These are phyloP conservation scores for Pugionium dolabratum DNA, from an alignment of 345 rosid species.

Conservation along the genomic window DNA sequence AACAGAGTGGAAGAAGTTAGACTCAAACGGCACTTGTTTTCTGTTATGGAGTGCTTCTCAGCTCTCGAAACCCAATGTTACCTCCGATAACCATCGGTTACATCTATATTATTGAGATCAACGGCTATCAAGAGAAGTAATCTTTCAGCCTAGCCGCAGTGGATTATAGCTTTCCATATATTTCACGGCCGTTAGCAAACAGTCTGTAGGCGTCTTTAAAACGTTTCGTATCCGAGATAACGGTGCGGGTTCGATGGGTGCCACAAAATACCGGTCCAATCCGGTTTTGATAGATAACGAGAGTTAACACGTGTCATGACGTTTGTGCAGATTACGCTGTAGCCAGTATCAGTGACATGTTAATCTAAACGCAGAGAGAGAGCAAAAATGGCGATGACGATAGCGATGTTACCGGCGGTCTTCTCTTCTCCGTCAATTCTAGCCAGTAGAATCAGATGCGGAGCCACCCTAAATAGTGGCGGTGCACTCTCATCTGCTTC, in stretches of 20 bases:
- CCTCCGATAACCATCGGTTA: conserved; percentile 6
- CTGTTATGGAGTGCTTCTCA: conserved; percentile 23
- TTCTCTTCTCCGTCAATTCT: conserved; percentile 34
- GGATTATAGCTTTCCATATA: no score
- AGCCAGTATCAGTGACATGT: conserved; percentile 14
- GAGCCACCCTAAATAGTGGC: conserved; percentile 26
- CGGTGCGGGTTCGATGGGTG: neutral
- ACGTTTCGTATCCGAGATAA: neutral
- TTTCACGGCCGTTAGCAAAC: conserved; percentile 25
- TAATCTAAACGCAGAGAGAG: conserved; percentile 11
- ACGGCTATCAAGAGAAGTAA: conserved; percentile 8
- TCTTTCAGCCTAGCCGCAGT: no score
- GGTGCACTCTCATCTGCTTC: conserved; percentile 37
- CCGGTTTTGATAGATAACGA: conserved; percentile 27
- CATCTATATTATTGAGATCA: neutral
- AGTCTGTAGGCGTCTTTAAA: neutral
- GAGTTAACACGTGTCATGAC: conserved; percentile 26
- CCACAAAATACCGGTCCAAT: conserved; percentile 9
- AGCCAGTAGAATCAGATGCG: conserved; percentile 39
- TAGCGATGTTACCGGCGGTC: conserved; percentile 44
- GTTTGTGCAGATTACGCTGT: conserved; percentile 25
- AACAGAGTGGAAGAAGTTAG: conserved; percentile 20
- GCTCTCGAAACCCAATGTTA: neutral
- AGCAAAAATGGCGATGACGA: conserved; percentile 40
- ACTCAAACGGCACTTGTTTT: neutral